phyloP scores from a whole-genome alignment of 2,329 filamentous ascomycete species.

The Zymoseptoria ardabiliae region DNA sequence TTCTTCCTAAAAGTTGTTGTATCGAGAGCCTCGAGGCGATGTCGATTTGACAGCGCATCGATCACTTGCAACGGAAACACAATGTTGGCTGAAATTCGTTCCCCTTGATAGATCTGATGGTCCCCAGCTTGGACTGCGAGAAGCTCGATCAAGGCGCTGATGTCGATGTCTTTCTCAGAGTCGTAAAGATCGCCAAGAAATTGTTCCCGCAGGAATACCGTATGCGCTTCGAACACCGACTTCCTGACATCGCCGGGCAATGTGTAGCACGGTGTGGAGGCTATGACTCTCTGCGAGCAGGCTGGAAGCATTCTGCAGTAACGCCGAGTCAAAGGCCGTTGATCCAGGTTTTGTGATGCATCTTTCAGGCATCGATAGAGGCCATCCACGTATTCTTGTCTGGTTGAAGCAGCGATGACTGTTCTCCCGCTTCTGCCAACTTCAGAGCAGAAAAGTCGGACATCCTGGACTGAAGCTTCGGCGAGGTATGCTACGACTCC shows the following conservation, averaged over 20 bases:
- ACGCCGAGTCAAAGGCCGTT: constrained; percentile 8
- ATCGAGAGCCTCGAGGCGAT: background rate
- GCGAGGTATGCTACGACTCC: constrained; percentile 15
- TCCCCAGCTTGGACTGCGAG: constrained; percentile 1
- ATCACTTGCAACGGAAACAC: constrained; percentile 5
- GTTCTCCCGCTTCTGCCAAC: constrained; percentile 8
- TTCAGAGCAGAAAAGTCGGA: constrained; percentile 12
- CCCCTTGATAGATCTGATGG: background rate
- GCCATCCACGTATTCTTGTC: constrained; percentile 9
- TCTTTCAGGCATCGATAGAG: constrained; percentile 11
- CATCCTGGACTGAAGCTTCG: constrained; percentile 15
- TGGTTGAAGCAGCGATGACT: background rate
- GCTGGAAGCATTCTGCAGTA: constrained; percentile 13
- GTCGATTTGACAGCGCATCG: background rate
- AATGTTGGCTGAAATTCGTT: constrained; percentile 1
- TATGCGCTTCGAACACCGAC: background rate
- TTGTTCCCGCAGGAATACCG: background rate
- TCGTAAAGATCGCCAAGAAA: background rate
- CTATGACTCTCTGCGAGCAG: constrained; percentile 9
- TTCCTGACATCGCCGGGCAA: background rate
- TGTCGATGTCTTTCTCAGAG: constrained; percentile 2
- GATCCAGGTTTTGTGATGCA: constrained; percentile 9
- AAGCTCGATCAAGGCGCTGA: background rate
- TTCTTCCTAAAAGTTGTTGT: background rate
- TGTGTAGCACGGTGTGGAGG: background rate